Percentiles rank a stretch among this genome's conserved stretches.
phyloP scores from a whole-genome alignment of 2,329 filamentous ascomycete genomes.

The Neofusicoccum umdonicola region DNA sequence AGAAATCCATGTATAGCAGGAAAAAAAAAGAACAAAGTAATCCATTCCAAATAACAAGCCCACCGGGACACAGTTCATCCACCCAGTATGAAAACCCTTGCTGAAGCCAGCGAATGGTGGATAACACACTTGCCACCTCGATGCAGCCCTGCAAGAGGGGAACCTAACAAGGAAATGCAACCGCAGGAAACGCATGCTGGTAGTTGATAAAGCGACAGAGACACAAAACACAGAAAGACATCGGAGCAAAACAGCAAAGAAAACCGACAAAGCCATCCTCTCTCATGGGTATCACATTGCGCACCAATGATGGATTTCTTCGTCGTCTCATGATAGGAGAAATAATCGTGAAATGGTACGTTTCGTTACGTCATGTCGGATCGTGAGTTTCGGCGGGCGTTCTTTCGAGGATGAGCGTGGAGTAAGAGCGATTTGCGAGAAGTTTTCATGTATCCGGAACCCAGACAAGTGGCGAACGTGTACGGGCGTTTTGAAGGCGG shows the following conservation, averaged over 20 bases:
- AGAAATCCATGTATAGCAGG: not conserved
- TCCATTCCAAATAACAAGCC: not conserved
- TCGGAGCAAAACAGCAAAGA: constrained; percentile 8
- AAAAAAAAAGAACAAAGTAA: not conserved
- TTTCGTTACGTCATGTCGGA: constrained; percentile 19
- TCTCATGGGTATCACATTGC: constrained; percentile 30
- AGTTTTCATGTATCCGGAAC: constrained; percentile 19
- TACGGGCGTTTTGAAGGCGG: constrained; percentile 24
- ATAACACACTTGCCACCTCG: not conserved
- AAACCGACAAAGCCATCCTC: constrained; percentile 24
- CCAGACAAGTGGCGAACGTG: constrained; percentile 21
- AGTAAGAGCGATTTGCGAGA: not conserved
- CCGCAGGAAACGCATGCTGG: constrained; percentile 3
- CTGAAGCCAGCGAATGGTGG: constrained; percentile 3
- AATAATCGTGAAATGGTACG: constrained; percentile 18
- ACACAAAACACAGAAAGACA: not conserved
- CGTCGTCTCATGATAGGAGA: constrained; percentile 22
- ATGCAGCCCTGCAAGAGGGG: not conserved
- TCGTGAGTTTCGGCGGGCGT: constrained; percentile 14
- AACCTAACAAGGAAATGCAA: not conserved
- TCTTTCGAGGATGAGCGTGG: not conserved
- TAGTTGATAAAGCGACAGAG: not conserved
- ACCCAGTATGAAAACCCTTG: constrained; percentile 3
- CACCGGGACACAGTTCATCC: not conserved
- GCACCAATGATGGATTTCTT: constrained; percentile 28